Base-by-base conservation (phyloP, 495 filamentous ascomycete species). In the Chaetomidium leptoderma region DNA sequence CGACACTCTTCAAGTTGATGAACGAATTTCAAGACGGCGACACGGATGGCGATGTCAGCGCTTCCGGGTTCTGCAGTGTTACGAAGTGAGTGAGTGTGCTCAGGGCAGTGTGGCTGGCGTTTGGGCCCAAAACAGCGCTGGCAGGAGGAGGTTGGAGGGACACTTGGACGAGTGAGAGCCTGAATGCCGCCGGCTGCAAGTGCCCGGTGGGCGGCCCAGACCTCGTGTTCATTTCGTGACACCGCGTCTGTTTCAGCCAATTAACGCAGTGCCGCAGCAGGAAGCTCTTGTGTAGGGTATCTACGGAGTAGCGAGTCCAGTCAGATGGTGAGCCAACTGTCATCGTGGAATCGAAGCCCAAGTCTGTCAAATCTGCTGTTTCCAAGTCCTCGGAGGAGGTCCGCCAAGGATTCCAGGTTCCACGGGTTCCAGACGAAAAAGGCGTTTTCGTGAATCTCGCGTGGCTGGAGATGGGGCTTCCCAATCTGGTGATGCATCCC, bases 141-240 rank as follows among this genome's bases (percentile, higher is more conserved):
- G 55, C 55, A 32, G 50, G 52, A 35, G 39, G 39, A 49, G 46
- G 46, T 23, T 53, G 37, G 51, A 53, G 26, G 37, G n/a, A 43
- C 43, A 30, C 7, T 53, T 53, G 51, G 51, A 32, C 51, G 51
- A 42, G 27, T 43, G 51, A 43, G 27, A 32, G 37, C 27, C 39
- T 43, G 36, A 27, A 42, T 43, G 24, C 39, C n/a, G n/a, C n/a
- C 8, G 39, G 51, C 39, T 54, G 51, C 39, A 43, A 11, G 51
- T 55, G 30, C 13, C 14, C 53, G 47, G 42, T 33, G 14, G 30
- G 10, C 16, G 24, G 6, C 11, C 37, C 19, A 36, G 33, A 26
- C 44, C 32, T 55, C 64, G 64, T 59, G 64, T 66, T 59, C 46
- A 56, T 68, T 68, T 68, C 65, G 65, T 58, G 65, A 57, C 55